A percentile compares a stretch with the other conserved stretches of the same genome.
These are phyloP conservation scores for Datura wrightii DNA, from an alignment of 257 asterid species.

Conservation along the genomic window DNA sequence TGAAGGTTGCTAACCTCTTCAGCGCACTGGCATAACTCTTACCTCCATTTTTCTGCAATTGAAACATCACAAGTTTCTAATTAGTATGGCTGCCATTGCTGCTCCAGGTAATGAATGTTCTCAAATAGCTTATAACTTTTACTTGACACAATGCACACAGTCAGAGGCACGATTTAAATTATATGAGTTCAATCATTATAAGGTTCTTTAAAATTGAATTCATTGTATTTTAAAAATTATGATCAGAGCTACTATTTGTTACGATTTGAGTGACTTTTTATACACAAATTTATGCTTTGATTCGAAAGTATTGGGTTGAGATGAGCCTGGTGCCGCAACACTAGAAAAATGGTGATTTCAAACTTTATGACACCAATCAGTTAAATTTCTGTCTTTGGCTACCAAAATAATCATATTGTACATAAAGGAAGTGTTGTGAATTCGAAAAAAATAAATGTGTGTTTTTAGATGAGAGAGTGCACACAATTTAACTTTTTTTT, in stretches of 20 bases:
- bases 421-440: neutral
- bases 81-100: constrained; percentile 55
- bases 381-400: neutral
- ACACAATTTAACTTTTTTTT: neutral
- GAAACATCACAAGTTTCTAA: neutral
- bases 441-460: neutral
- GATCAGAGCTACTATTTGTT: too few species aligned
- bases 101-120: constrained; percentile 48
- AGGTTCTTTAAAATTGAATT: too few species aligned
- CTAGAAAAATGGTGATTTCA: too few species aligned
- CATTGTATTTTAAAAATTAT: too few species aligned
- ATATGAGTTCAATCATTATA: too few species aligned
- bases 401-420: neutral
- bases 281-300: too few species aligned
- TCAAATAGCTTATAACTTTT: neutral
- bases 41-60: neutral
- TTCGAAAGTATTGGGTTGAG: too few species aligned
- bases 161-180: too few species aligned
- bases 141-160: neutral
- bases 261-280: too few species aligned
- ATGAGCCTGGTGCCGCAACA: too few species aligned
- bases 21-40: neutral
- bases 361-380: neutral
- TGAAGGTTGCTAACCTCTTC: constrained; percentile 60
- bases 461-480: neutral